Conservation (phyloP, 1,284 basidiomycete genomes). For the Pisolithus thermaeus region DNA sequence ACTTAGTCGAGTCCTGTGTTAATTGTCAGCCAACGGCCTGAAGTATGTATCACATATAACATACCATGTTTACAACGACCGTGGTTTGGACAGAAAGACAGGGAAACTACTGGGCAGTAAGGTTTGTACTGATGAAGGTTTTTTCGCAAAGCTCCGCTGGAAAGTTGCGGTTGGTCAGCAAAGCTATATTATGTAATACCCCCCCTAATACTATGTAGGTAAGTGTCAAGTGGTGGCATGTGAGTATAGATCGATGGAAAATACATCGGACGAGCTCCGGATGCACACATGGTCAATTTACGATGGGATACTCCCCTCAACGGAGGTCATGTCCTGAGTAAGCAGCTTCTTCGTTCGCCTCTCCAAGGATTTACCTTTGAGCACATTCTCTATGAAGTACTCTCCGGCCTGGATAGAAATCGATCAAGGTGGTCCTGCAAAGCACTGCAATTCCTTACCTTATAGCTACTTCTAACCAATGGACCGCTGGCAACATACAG, state of each 20-base stretch:
- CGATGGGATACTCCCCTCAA: conserved; percentile 1
- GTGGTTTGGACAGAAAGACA: neutral
- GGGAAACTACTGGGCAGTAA: neutral
- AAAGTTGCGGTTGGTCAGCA: neutral
- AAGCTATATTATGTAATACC: neutral
- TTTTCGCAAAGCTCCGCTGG: neutral
- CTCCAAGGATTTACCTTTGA: conserved; percentile 53
- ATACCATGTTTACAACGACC: conserved; percentile 20
- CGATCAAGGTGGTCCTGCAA: conserved; percentile 7
- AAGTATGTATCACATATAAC: conserved; percentile 2
- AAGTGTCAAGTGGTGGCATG: too few species aligned
- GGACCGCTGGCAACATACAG: conserved; percentile 97
- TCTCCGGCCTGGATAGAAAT: conserved; percentile 66
- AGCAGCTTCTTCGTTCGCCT: conserved; percentile 35
- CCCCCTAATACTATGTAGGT: too few species aligned
- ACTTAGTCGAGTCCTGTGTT: conserved; percentile 74
- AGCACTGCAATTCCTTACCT: conserved; percentile 45
- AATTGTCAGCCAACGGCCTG: neutral
- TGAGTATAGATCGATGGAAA: too few species aligned
- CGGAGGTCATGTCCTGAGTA: conserved; percentile 15
- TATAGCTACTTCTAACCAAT: conserved; percentile 93
- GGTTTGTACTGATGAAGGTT: neutral
- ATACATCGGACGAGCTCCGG: neutral
- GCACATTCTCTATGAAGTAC: conserved; percentile 87
- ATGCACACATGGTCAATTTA: neutral